Evolutionary conservation across 2,329 filamentous ascomycete species (phyloP), one percentile per base, ranked within the genome.

Genomic region (Fusarium armeniacum): DNA sequence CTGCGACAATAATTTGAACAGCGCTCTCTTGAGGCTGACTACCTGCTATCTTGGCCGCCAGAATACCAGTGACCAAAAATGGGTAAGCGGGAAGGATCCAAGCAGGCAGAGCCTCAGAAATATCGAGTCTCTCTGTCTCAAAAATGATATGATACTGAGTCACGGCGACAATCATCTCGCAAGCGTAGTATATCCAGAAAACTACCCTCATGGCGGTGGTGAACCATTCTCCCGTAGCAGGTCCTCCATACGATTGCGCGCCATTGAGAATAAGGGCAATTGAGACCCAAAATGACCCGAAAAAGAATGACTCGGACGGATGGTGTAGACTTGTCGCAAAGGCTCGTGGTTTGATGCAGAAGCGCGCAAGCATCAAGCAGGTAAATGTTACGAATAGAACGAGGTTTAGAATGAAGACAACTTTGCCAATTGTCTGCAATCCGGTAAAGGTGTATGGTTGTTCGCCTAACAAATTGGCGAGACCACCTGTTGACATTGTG

Each of bases 171-270:
- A 65, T 20, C 62, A 52, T 65, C n/a, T 65, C 62, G 24, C 62
- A 65, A 10, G 62, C 62, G 18, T 65, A 65, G 15, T 65, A 65
- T 30, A 65, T 65, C 62, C 62, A 65, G 13, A 65, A 65, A 0
- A 65, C 1, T 0, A 65, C 47, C 16, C 62, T 61, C 32, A 65
- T 65, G 1, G 61, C 54, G 0, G 47, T 61, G 2, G 54, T 54
- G 0, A 65, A 44, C 62, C 62, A 65, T 5, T 20, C 18, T 0
- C 62, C 62, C 2, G 62, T 65, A 5, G 43, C 61, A 1, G 62
- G 62, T 1, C 62, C 62, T 1, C 62, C 62, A 7, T 61, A 65
- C 1, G 62, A 65, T 15, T 65, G 61, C 5, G 62, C 62, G n/a
- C 62, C 62, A 6, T 38, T 65, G 0, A 65, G 62, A 1, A 65